Evolutionary conservation across 345 rosid genomes (phyloP).

Genomic region (Aurinia saxatilis): DNA sequence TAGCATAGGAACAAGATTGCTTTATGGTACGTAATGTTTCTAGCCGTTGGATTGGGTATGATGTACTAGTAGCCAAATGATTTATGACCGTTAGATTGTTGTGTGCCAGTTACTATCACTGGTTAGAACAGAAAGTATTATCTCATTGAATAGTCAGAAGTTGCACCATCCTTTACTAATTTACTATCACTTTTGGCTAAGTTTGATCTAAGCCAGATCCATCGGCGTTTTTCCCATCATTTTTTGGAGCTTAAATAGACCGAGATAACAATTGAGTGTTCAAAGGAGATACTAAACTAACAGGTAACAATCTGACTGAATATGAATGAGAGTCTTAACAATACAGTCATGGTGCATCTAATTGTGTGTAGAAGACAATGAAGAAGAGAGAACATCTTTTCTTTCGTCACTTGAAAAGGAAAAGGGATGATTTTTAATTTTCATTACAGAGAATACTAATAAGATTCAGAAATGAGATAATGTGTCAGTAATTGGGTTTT

Average conservation of each 20-base stretch:
- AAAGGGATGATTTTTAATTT: no score
- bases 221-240: conserved; percentile 82
- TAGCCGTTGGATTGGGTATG: background rate
- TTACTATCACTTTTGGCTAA: conserved; percentile 84
- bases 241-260: conserved; percentile 67
- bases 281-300: background rate
- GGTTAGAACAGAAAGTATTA: no score
- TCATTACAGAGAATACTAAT: no score
- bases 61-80: no score
- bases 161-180: conserved; percentile 20
- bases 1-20: background rate
- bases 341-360: background rate
- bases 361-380: no score
- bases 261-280: background rate
- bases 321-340: background rate
- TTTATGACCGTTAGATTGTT: no score
- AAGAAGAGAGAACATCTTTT: no score
- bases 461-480: no score
- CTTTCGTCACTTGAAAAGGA: no score
- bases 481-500: no score
- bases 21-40: no score
- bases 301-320: background rate
- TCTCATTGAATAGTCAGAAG: background rate
- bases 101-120: no score
- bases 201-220: conserved; percentile 78